Evolutionary conservation across 73 alveolate species (phyloP), one percentile per base, ranked within the genome.

Genomic region (Vitrella brassicaformis): DNA sequence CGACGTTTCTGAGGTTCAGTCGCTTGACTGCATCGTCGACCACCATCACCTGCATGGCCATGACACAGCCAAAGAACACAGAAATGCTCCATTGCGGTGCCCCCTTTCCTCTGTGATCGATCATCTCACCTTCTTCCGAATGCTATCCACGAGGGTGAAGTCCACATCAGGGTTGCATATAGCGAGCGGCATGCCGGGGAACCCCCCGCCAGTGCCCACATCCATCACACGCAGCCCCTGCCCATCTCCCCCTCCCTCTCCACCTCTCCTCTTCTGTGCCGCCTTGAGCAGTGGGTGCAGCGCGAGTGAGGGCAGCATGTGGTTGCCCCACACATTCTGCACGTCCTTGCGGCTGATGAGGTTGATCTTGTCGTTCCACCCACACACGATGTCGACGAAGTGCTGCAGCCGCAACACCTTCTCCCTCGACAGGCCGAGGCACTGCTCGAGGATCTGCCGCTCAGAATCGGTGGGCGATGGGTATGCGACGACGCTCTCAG

Each of bases 171-270:
- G 26, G 28, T 1, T 8, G 4, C 26, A 22, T 8, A 56, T 56
- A n/a, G 69, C 69, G 10, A 22, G 26, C 69, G 28, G 30, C 9
- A 56, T 18, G 28, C 69, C 69, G 4, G 69, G 69, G 10, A 56
- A n/a, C 26, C 69, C 69, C 28, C 69, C 69, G 18, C 69, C 69
- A n/a, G 30, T 22, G 26, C 69, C 69, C 29, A 56, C 69, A 25
- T 56, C 69, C 25, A 56, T 18, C 29, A 56, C 25, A 1, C 28
- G 29, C 7, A 4, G 27, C 1, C 69, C 69, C 22, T 39, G 22
- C 22, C 14, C 56, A 39, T 39, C 56, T 39, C 56, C 56, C 14
- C 56, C 14, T 14, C 56, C 56, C 14, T 39, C 56, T 39, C 56
- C 56, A 39, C 14, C 56, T 39, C 56, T 14, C 14, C 56, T 39